Conservation (phyloP, 2,329 filamentous ascomycete genomes). For the Diaporthe citrichinensis region DNA sequence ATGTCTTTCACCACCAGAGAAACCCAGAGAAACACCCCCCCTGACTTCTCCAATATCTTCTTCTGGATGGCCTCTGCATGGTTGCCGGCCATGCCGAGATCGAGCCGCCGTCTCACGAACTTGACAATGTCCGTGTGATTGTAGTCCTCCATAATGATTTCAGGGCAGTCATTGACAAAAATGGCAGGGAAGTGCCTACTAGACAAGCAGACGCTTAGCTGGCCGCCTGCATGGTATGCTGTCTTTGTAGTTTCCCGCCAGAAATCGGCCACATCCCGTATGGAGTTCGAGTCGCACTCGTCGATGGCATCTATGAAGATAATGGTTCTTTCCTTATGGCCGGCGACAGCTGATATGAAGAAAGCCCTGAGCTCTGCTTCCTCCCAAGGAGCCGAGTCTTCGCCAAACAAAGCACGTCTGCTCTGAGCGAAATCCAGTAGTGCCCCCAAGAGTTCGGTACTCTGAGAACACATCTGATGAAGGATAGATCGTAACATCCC, state of each 20-base stretch:
- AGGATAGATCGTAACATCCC: neutral
- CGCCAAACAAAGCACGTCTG: neutral
- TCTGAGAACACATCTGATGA: neutral
- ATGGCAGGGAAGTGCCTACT: neutral
- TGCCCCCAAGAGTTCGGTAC: neutral
- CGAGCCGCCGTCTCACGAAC: neutral
- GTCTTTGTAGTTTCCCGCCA: neutral
- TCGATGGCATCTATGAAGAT: conserved; percentile 13
- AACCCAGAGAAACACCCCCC: conserved; percentile 5
- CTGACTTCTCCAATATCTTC: neutral
- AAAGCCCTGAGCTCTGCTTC: neutral
- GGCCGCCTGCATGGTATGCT: neutral
- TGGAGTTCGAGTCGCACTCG: neutral
- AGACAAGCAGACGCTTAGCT: neutral
- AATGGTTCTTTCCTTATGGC: neutral
- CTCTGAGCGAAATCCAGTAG: neutral
- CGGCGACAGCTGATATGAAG: neutral
- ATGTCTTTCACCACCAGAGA: conserved; percentile 1
- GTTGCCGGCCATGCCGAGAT: neutral
- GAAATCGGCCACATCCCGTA: neutral
- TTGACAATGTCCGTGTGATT: neutral
- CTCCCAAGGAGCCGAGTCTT: neutral
- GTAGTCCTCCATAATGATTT: neutral
- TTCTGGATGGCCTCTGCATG: neutral
- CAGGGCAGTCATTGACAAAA: neutral